A percentile compares a stretch with the other conserved stretches of the same genome.
These are phyloP conservation scores for Kwoniella sp. DNA, from an alignment of 768 basidiomycete genomes.

Conservation along the genomic window DNA sequence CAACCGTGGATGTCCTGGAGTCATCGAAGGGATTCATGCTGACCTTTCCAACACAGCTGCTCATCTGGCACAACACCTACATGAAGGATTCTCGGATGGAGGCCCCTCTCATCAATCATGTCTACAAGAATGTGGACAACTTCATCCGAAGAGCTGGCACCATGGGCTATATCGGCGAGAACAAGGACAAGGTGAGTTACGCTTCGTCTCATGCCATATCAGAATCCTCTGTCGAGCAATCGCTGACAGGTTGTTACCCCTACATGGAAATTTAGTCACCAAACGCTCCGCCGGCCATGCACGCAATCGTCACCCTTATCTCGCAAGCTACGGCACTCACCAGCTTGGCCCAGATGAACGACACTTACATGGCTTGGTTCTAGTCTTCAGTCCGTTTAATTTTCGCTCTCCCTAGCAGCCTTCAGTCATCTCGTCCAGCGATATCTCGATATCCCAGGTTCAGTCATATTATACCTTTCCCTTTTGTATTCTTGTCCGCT, in stretches of 20 bases:
- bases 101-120: slow-evolving; percentile 40
- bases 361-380: slow-evolving; percentile 81
- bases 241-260: no score
- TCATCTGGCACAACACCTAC: slow-evolving; percentile 46
- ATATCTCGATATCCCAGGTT: no score
- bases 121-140: slow-evolving; percentile 49
- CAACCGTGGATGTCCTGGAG: no score
- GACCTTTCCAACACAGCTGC: slow-evolving; percentile 24
- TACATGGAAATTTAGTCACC: no score
- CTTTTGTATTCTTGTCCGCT: background rate
- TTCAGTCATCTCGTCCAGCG: no score
- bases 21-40: no score
- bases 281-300: slow-evolving; percentile 65
- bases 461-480: no score
- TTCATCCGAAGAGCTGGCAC: slow-evolving; percentile 50
- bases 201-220: background rate
- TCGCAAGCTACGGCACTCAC: slow-evolving; percentile 82
- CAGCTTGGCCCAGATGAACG: slow-evolving; percentile 80
- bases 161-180: slow-evolving; percentile 50
- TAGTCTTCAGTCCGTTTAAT: slow-evolving; percentile 17
- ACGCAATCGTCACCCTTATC: slow-evolving; percentile 79
- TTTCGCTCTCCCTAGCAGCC: background rate
- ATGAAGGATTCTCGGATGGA: slow-evolving; percentile 49
- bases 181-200: slow-evolving; percentile 47
- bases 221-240: no score